These are phyloP conservation scores for Scheffersomyces illinoinensis DNA, from an alignment of 1,139 yeast species.

Conservation along the genomic window DNA sequence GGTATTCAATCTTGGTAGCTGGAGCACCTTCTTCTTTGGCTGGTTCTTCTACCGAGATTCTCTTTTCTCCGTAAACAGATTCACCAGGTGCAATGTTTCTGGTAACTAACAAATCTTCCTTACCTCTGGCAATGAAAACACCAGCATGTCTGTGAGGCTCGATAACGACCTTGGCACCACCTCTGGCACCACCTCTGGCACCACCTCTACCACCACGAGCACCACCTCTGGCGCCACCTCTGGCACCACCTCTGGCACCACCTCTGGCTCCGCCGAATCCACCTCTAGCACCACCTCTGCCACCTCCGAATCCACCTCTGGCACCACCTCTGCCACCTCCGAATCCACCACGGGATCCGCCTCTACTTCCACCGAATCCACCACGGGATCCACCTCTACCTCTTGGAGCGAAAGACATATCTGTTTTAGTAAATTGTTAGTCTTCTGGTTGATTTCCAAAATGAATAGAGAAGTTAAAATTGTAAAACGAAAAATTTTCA, in stretches of 20 bases:
- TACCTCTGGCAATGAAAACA: constrained; percentile 99
- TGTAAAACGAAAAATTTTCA: constrained; percentile 8
- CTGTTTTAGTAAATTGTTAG: background rate
- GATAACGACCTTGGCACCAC: constrained; percentile 93
- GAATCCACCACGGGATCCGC: constrained; percentile 23
- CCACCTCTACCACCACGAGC: constrained; percentile 72
- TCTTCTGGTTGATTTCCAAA: background rate
- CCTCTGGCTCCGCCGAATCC: constrained; percentile 27
- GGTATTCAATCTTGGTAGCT: constrained; percentile 94
- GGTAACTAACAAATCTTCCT: constrained; percentile 96
- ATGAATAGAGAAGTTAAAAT: background rate
- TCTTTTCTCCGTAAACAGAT: constrained; percentile 96
- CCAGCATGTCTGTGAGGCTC: constrained; percentile 99
- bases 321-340: constrained; percentile 45
- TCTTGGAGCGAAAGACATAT: constrained; percentile 36
- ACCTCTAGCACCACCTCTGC: constrained; percentile 29
- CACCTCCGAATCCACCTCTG: constrained; percentile 44
- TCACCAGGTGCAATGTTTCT: constrained; percentile 98
- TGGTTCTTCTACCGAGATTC: constrained; percentile 91
- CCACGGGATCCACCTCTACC: constrained; percentile 25
- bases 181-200: constrained; percentile 74
- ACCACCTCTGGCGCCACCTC: constrained; percentile 53
- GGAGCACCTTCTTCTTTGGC: constrained; percentile 83
- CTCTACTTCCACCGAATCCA: constrained; percentile 40
- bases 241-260: constrained; percentile 30